Evolutionary conservation across 192 early-diverging fungal species (phyloP).

Genomic region (Backusella tuberculispora): DNA sequence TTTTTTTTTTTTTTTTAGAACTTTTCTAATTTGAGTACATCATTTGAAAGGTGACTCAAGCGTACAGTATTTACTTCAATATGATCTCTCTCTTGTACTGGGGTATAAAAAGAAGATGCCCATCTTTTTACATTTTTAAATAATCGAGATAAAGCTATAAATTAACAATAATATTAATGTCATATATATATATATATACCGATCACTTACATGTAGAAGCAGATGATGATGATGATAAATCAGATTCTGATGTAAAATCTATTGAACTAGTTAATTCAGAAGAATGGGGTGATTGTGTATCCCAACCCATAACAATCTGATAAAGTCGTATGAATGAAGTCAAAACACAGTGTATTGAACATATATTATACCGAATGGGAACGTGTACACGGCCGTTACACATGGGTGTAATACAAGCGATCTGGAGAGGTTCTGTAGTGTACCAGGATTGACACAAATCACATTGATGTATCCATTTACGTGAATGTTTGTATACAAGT

Average conservation of each 20-base stretch:
- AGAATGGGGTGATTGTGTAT: neutral
- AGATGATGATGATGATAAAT: neutral
- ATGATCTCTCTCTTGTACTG: neutral
- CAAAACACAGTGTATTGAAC: conserved; percentile 27
- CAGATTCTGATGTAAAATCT: neutral
- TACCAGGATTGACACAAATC: conserved; percentile 25
- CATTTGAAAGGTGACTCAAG: conserved; percentile 21
- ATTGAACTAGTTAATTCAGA: neutral
- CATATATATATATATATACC: neutral
- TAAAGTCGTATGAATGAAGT: neutral
- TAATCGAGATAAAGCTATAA: neutral
- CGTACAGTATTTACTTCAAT: neutral
- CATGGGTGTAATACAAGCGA: conserved; percentile 26
- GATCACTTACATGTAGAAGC: neutral
- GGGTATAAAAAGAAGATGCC: conserved; percentile 10
- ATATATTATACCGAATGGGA: conserved; percentile 31
- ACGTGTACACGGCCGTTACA: conserved; percentile 31
- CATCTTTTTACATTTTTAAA: neutral
- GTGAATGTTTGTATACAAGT: neutral
- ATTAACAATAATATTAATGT: neutral
- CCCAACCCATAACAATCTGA: conserved; percentile 7
- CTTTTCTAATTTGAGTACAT: conserved; percentile 27
- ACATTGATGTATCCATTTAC: conserved; percentile 18
- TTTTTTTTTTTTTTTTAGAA: conserved; percentile 23
- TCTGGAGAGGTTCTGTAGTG: conserved; percentile 7